Percentiles rank a stretch among this genome's conserved stretches.
Conservation (phyloP, 2,329 filamentous ascomycete species). For the Rachicladosporium sp. region DNA sequence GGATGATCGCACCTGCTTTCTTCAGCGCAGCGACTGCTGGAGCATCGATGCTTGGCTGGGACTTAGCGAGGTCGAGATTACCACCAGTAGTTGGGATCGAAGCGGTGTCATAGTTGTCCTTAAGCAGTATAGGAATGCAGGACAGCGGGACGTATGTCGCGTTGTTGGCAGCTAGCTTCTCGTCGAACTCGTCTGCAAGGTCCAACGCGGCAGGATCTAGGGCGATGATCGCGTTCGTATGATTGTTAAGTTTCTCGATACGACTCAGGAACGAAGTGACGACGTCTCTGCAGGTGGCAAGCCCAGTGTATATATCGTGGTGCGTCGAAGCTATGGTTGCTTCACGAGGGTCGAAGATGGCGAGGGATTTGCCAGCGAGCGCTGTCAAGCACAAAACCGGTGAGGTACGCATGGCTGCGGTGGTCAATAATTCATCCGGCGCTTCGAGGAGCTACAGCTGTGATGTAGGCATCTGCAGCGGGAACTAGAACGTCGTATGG, state of each 20-base stretch:
- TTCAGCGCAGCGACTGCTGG: slow-evolving; percentile 18
- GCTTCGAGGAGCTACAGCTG: too few species aligned
- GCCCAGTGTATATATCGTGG: slow-evolving; percentile 39
- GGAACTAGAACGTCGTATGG: too few species aligned
- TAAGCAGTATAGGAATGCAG: slow-evolving; percentile 50
- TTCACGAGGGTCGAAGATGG: slow-evolving; percentile 40
- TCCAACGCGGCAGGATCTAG: slow-evolving; percentile 38
- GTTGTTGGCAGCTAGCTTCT: slow-evolving; percentile 34
- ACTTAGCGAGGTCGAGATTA: slow-evolving; percentile 37
- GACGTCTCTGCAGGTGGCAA: slow-evolving; percentile 42
- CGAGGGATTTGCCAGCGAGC: too few species aligned
- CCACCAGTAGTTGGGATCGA: slow-evolving; percentile 48
- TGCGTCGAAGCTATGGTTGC: slow-evolving; percentile 48
- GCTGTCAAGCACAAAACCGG: too few species aligned
- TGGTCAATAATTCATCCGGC: too few species aligned
- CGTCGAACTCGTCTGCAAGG: slow-evolving; percentile 40
- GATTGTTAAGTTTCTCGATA: slow-evolving; percentile 45
- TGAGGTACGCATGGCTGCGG: too few species aligned
- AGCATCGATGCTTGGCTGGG: slow-evolving; percentile 29
- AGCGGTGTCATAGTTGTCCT: slow-evolving; percentile 50
- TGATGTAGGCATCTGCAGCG: too few species aligned
- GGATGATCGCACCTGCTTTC: slow-evolving; percentile 22
- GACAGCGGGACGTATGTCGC: slow-evolving; percentile 39
- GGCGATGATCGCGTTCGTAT: slow-evolving; percentile 45
- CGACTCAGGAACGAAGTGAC: slow-evolving; percentile 44